These are phyloP conservation scores for Clarkia xantiana DNA, from an alignment of 345 rosid species.

Conservation along the genomic window DNA sequence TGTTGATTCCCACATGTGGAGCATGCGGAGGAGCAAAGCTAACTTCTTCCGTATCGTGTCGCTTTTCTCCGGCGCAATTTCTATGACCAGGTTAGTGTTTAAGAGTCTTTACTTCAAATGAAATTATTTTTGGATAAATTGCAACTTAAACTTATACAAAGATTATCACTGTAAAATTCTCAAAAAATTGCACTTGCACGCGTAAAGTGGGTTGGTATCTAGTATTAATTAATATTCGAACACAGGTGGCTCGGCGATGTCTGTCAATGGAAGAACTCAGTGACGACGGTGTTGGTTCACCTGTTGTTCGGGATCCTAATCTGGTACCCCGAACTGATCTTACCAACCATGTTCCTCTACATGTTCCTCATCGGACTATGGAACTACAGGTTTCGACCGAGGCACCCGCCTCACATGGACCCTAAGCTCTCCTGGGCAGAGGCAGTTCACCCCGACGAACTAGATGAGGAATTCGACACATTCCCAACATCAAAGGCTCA, in stretches of 20 bases:
- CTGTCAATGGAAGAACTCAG: slow-evolving; percentile 64
- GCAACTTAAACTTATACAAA: no score
- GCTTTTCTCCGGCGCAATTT: slow-evolving; percentile 43
- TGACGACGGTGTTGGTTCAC: slow-evolving; percentile 56
- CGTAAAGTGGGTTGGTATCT: no score
- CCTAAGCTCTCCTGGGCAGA: slow-evolving; percentile 80
- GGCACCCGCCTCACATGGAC: slow-evolving; percentile 77
- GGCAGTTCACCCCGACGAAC: slow-evolving; percentile 60
- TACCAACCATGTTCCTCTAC: slow-evolving; percentile 64
- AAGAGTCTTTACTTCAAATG: no score
- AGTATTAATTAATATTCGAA: no score
- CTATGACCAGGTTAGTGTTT: slow-evolving; percentile 20
- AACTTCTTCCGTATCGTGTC: slow-evolving; percentile 79
- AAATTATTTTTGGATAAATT: no score
- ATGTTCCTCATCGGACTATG: slow-evolving; percentile 73
- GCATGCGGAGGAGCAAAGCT: slow-evolving; percentile 86
- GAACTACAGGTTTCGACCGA: slow-evolving; percentile 51
- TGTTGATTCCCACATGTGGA: slow-evolving; percentile 91
- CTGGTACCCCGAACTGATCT: slow-evolving; percentile 71
- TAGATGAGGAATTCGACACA: slow-evolving; percentile 72
- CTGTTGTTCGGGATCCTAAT: slow-evolving; percentile 53
- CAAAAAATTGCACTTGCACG: no score
- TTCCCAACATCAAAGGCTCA: slow-evolving; percentile 58
- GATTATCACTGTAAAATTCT: no score
- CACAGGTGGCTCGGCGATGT: slow-evolving; percentile 56